Base-by-base conservation (phyloP, 2,329 filamentous ascomycete genomes). In the Penicillium sp. region DNA sequence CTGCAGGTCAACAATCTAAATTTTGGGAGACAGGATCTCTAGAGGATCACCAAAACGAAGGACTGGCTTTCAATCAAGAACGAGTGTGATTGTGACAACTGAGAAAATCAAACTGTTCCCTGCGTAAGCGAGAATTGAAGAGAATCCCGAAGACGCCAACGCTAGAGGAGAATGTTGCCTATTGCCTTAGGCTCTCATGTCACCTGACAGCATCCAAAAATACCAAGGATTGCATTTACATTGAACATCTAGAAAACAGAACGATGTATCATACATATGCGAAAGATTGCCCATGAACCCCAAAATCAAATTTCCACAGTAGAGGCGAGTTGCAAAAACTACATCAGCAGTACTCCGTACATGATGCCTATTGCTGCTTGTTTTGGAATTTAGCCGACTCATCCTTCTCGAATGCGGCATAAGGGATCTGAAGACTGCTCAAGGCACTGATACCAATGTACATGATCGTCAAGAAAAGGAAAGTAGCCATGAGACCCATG, bases 331-430 rank as follows among this genome's bases (percentile, higher is more conserved):
- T 50, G 44, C 46, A 51, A 34, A 47, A 40, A 45, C 45, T 22
- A 31, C 40, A 38, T 31, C 50, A 43, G 44, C 22, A 42, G 48
- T 48, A 18, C 18, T 18, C 18, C 18, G 18, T 18, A 34, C 48
- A 46, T 48, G 50, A 42, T 53, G 50, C 59, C 62, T 60, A 82
- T 75, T 87, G 82, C 79, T 91, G 75, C 71, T 85, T 96, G 84
- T 92, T 96, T 75, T 95, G 90, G 31, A 88, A 88, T 36, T 86
- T 81, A n/a, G 91, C 90, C 0, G 92, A 90, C 81, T 91, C 96
- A 65, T 97, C 93, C 80, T 96, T 97, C 71, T 95, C 93, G 71
- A 97, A 99, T 1, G 94, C 92, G 59, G 89, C 91, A 72, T 97
- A 97, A 1, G 90, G 89, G 29, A 97, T 90, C 72, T 97, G 82